phyloP scores from a whole-genome alignment of 1,139 yeast genomes.

The Diutina sp. region DNA sequence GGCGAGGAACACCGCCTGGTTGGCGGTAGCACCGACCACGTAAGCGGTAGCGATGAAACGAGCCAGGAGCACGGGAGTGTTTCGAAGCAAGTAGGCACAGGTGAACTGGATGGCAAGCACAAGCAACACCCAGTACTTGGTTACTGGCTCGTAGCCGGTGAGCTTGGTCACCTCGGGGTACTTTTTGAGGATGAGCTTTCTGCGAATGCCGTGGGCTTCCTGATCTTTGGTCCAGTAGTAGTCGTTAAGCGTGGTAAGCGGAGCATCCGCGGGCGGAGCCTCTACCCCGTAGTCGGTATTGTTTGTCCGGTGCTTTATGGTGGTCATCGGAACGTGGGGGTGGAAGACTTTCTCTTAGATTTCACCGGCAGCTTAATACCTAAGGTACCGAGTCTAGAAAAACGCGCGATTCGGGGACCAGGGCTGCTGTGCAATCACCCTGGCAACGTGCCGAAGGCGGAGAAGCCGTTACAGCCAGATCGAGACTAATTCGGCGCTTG shows the following conservation, averaged over 20 bases:
- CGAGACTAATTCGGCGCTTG: not conserved
- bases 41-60: slow-evolving; percentile 56
- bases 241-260: slow-evolving; percentile 34
- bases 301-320: slow-evolving; percentile 23
- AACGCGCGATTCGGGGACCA: not conserved
- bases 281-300: slow-evolving; percentile 22
- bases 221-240: slow-evolving; percentile 76
- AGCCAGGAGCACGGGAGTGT: slow-evolving; percentile 40
- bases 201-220: slow-evolving; percentile 71
- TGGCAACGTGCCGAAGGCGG: not conserved
- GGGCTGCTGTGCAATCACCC: not conserved
- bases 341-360: not conserved
- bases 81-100: slow-evolving; percentile 46
- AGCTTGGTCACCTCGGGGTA: slow-evolving; percentile 74
- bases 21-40: slow-evolving; percentile 73
- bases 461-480: not conserved
- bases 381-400: not conserved
- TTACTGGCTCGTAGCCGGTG: slow-evolving; percentile 77
- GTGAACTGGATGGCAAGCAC: slow-evolving; percentile 57
- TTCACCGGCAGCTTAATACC: not conserved
- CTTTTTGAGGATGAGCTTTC: slow-evolving; percentile 58
- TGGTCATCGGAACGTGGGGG: slow-evolving; percentile 5
- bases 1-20: slow-evolving; percentile 74
- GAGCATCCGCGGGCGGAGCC: slow-evolving; percentile 32
- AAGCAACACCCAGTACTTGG: slow-evolving; percentile 58